Conservation (phyloP, 257 asterid genomes). For the Sherardia arvensis region DNA sequence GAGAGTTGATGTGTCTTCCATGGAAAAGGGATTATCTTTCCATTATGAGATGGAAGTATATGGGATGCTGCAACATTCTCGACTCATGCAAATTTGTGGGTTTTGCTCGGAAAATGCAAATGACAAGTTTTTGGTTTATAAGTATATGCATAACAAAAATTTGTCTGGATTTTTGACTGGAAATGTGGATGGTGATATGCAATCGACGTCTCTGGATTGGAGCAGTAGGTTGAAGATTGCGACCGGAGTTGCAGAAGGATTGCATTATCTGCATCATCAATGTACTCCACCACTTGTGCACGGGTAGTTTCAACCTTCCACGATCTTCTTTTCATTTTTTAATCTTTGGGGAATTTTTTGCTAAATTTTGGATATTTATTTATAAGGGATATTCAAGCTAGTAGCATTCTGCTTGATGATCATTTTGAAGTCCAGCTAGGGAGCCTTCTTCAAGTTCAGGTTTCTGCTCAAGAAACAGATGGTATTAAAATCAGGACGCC, state of each 20-base stretch:
- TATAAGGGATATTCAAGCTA: slow-evolving; percentile 10
- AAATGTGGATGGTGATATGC: no score
- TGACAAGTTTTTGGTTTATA: no score
- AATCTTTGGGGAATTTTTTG: no score
- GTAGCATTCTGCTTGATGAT: slow-evolving; percentile 3
- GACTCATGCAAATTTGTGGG: slow-evolving; percentile 7
- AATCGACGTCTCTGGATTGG: background rate
- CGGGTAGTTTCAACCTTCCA: slow-evolving; percentile 9
- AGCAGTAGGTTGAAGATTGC: slow-evolving; percentile 10
- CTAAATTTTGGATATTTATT: background rate
- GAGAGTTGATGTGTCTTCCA: background rate
- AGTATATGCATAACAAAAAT: background rate
- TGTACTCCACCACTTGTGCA: slow-evolving; percentile 14
- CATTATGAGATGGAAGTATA: background rate
- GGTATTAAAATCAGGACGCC: no score
- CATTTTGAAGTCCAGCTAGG: background rate
- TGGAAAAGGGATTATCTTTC: background rate
- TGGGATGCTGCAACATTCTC: background rate
- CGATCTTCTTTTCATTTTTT: no score
- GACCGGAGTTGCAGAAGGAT: slow-evolving; percentile 3
- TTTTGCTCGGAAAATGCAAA: slow-evolving; percentile 2
- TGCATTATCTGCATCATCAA: slow-evolving; percentile 9
- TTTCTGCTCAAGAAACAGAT: no score
- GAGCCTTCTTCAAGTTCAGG: no score
- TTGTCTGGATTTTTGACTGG: no score